Conservation (phyloP, 768 basidiomycete genomes). For the Filobasidium floriforme region DNA sequence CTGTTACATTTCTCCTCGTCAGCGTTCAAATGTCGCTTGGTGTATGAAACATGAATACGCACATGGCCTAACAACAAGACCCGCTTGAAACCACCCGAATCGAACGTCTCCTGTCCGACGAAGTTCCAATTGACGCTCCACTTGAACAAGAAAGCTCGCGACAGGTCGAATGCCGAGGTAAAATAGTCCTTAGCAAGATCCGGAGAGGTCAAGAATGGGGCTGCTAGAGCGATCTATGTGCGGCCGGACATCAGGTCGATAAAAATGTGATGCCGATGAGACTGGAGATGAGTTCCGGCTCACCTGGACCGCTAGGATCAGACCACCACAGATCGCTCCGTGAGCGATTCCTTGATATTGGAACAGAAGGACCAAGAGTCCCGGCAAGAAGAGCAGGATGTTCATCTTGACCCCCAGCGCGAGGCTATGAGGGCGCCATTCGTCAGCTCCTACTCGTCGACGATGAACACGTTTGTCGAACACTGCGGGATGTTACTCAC, state of each 20-base stretch:
- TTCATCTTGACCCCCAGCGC: constrained; percentile 96
- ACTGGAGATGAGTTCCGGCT: constrained; percentile 13
- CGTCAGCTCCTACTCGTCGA: not conserved
- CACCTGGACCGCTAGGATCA: constrained; percentile 39
- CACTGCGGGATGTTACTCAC: constrained; percentile 18
- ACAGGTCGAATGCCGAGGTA: constrained; percentile 72
- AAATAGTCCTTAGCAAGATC: constrained; percentile 54
- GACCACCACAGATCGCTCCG: constrained; percentile 23
- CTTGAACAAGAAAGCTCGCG: constrained; percentile 79
- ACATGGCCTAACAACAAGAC: constrained; percentile 63
- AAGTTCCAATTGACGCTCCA: constrained; percentile 99
- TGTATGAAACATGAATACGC: not conserved
- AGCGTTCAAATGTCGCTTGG: not conserved
- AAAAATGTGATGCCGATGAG: not conserved
- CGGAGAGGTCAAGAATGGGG: constrained; percentile 58
- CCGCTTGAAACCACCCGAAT: constrained; percentile 57
- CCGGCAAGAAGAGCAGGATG: constrained; percentile 79
- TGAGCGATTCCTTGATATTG: constrained; percentile 49
- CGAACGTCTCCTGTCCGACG: constrained; percentile 66
- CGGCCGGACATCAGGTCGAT: constrained; percentile 38
- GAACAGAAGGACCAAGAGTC: constrained; percentile 71
- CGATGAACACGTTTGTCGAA: not conserved
- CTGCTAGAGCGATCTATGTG: constrained; percentile 59
- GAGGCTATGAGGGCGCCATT: constrained; percentile 47
- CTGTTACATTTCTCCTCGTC: not conserved